phyloP scores from a whole-genome alignment of 345 rosid species.

The Physaria fendleri region DNA sequence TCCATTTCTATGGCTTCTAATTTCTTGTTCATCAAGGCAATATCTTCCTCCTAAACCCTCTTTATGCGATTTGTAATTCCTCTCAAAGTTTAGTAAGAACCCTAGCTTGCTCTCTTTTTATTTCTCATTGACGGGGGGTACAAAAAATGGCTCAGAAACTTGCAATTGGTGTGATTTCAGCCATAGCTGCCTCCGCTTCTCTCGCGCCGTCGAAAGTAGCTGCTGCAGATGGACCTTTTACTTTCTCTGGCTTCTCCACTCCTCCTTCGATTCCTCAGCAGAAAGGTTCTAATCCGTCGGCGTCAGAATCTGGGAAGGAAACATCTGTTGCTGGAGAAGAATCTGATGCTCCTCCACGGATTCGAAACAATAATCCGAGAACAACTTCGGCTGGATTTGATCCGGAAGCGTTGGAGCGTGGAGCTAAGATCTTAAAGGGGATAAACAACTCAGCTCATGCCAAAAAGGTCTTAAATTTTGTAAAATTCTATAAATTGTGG shows the following conservation, averaged over 20 bases:
- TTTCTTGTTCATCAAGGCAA: constrained; percentile 35
- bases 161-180: constrained; percentile 60
- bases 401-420: constrained; percentile 87
- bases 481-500: neutral
- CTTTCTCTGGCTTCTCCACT: constrained; percentile 38
- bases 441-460: constrained; percentile 60
- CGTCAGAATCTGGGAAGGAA: constrained; percentile 29
- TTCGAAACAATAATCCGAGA: constrained; percentile 68
- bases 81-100: neutral
- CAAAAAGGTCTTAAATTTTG: constrained; percentile 50
- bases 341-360: constrained; percentile 35
- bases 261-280: constrained; percentile 29
- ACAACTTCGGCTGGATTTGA: constrained; percentile 85
- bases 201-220: constrained; percentile 30
- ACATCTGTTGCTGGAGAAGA: constrained; percentile 28
- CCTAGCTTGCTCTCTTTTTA: neutral
- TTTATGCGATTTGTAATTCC: neutral
- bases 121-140: neutral
- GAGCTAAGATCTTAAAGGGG: constrained; percentile 64
- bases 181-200: constrained; percentile 60
- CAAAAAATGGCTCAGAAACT: constrained; percentile 51
- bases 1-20: constrained; percentile 1
- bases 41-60: neutral
- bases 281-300: constrained; percentile 20
- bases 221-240: constrained; percentile 65